phyloP scores from a whole-genome alignment of 23 red algal species.

The Porphyridium purpureum region DNA sequence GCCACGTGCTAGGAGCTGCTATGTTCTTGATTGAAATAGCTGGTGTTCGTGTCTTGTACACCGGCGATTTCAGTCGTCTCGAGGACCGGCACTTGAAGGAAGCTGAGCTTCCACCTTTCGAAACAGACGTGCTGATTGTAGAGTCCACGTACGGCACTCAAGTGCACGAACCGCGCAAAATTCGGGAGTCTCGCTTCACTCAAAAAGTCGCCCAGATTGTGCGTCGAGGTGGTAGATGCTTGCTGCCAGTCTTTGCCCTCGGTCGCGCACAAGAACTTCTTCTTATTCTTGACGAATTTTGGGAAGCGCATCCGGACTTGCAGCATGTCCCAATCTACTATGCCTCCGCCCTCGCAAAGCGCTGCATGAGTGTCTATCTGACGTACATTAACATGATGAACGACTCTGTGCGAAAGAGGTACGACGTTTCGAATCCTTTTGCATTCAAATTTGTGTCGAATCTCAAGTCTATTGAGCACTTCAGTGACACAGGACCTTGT shows the following conservation, averaged over 20 bases:
- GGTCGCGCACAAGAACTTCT: slow-evolving; percentile 93
- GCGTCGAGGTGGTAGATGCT: slow-evolving; percentile 65
- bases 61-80: slow-evolving; percentile 92
- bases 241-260: slow-evolving; percentile 95
- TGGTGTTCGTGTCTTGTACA: slow-evolving; percentile 89
- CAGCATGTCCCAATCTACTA: slow-evolving; percentile 97
- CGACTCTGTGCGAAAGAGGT: slow-evolving; percentile 71
- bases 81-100: slow-evolving; percentile 96
- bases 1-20: slow-evolving; percentile 91
- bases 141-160: slow-evolving; percentile 94
- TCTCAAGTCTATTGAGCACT: slow-evolving; percentile 46
- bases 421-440: slow-evolving; percentile 88
- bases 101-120: slow-evolving; percentile 85
- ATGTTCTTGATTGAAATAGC: slow-evolving; percentile 99
- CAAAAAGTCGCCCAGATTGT: slow-evolving; percentile 83
- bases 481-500: slow-evolving; percentile 85
- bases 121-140: slow-evolving; percentile 76
- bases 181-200: slow-evolving; percentile 92
- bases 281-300: slow-evolving; percentile 96
- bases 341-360: slow-evolving; percentile 82
- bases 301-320: slow-evolving; percentile 92
- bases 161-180: slow-evolving; percentile 73
- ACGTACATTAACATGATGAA: slow-evolving; percentile 99
- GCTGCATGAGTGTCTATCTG: slow-evolving; percentile 96
- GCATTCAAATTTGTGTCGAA: slow-evolving; percentile 97